Conservation (phyloP, 305 asterid species). For the Rubia balearica region DNA sequence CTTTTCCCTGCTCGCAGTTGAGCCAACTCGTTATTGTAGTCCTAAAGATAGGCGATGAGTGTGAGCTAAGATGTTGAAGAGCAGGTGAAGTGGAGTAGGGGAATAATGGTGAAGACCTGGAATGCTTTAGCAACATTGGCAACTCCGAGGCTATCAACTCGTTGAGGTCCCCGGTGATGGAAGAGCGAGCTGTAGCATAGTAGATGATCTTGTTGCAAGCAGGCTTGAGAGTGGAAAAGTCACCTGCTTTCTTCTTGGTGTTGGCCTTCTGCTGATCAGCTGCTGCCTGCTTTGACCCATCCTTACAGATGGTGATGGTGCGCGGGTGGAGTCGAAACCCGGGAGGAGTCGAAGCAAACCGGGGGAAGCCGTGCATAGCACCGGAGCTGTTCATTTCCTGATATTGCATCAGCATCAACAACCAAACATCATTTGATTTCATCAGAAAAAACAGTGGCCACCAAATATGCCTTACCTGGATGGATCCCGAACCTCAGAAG, state of each 20-base stretch:
- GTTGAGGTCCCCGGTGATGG: slow-evolving; percentile 81
- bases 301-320: neutral
- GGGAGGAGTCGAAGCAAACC: slow-evolving; percentile 1
- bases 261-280: slow-evolving; percentile 1
- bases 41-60: slow-evolving; percentile 31
- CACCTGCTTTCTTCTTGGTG: slow-evolving; percentile 33
- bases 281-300: slow-evolving; percentile 7
- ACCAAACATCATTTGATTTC: neutral
- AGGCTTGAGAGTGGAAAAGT: slow-evolving; percentile 54
- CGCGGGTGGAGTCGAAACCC: neutral
- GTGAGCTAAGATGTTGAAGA: no score
- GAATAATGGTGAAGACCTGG: slow-evolving; percentile 40
- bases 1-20: slow-evolving; percentile 94
- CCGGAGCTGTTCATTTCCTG: neutral
- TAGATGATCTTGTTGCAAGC: slow-evolving; percentile 88
- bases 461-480: neutral
- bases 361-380: slow-evolving; percentile 15
- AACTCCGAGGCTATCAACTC: slow-evolving; percentile 85
- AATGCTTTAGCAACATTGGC: slow-evolving; percentile 83
- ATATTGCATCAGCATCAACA: neutral
- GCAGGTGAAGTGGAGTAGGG: no score
- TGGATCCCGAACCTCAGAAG: neutral
- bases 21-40: slow-evolving; percentile 81
- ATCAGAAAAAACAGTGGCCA: neutral
- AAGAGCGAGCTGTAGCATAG: slow-evolving; percentile 91